These are phyloP conservation scores for Helianthus annuus DNA, from an alignment of 129 eudicot genomes.

Conservation along the genomic window HanXRQr2.0-SUNRISE NC_035445.2:164815353-164815852, in stretches of 20 bases:
- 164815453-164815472: slow-evolving; percentile 15
- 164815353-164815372: slow-evolving; percentile 76
- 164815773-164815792: too few relatives aligned
- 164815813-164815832: too few relatives aligned
- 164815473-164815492: slow-evolving; percentile 57
- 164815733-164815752: neutral
- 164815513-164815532: slow-evolving; percentile 51
- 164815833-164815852: too few relatives aligned
- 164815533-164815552: slow-evolving; percentile 77
- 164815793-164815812: too few relatives aligned
- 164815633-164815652: neutral
- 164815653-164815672: neutral
- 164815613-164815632: slow-evolving; percentile 1
- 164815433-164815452: neutral
- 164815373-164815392: slow-evolving; percentile 81
- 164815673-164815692: neutral
- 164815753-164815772: too few relatives aligned
- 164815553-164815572: slow-evolving; percentile 83
- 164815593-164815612: neutral
- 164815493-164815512: slow-evolving; percentile 49
- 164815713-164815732: neutral
- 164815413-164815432: neutral
- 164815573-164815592: slow-evolving; percentile 68
- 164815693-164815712: neutral
- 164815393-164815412: slow-evolving; percentile 3